Evolutionary conservation across 345 rosid genomes (phyloP).

Genomic region (Salix viminalis): DNA sequence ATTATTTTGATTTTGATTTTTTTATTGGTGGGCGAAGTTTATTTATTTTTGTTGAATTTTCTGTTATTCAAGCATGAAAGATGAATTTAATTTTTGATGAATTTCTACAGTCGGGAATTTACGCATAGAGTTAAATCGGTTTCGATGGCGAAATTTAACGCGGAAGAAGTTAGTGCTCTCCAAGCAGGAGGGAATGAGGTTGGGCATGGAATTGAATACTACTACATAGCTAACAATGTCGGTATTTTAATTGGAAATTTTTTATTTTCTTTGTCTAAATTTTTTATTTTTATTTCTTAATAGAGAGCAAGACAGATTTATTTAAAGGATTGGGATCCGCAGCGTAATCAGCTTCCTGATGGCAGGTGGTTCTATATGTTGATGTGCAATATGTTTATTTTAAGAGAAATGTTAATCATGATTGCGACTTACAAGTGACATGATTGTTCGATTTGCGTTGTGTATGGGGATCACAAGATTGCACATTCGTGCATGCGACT

Average conservation of each 20-base stretch:
- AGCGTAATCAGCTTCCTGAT: slow-evolving; percentile 69
- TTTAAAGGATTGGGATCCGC: slow-evolving; percentile 68
- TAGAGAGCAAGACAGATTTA: slow-evolving; percentile 76
- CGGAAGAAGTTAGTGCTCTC: slow-evolving; percentile 76
- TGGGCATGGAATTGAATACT: background rate
- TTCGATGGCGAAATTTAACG: slow-evolving; percentile 82
- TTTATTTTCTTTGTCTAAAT: background rate
- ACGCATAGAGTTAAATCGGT: slow-evolving; percentile 87
- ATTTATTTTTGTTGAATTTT: background rate
- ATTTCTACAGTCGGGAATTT: slow-evolving; percentile 67
- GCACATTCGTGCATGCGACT: background rate
- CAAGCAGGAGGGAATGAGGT: slow-evolving; percentile 89
- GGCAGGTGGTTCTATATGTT: slow-evolving; percentile 46
- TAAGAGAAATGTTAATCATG: background rate
- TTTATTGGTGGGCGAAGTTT: background rate
- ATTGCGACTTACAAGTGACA: background rate
- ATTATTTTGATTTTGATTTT: background rate
- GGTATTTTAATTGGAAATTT: background rate
- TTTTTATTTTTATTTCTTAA: background rate
- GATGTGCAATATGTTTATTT: background rate
- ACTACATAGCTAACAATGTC: background rate
- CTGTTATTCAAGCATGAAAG: background rate
- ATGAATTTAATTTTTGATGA: background rate
- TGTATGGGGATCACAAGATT: background rate
- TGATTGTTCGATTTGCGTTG: background rate